A percentile compares a stretch with the other conserved stretches of the same genome.
Evolutionary conservation across 495 filamentous ascomycete species (phyloP).

Genomic region (Penicillium argentinense): DNA sequence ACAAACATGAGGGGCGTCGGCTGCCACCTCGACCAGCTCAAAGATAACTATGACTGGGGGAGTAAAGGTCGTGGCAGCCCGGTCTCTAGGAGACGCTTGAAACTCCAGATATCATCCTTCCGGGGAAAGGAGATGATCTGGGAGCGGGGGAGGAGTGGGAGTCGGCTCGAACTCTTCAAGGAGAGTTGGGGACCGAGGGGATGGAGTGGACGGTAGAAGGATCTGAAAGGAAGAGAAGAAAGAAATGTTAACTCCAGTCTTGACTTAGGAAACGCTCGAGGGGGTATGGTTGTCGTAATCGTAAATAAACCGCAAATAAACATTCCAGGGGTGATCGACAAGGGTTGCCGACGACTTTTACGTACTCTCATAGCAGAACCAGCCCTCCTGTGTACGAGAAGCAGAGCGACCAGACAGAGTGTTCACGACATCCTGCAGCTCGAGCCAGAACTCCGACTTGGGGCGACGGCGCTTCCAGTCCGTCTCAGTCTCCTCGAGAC

Average conservation of each 20-base stretch:
- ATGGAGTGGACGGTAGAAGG: conserved; percentile 18
- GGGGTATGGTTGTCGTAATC: too few relatives aligned
- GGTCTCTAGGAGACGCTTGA: not conserved
- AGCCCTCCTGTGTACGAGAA: conserved; percentile 17
- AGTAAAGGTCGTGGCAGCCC: not conserved
- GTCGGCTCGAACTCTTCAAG: conserved; percentile 16
- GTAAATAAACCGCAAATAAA: not conserved
- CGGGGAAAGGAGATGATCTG: not conserved
- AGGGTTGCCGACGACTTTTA: conserved; percentile 17
- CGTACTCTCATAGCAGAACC: conserved; percentile 38
- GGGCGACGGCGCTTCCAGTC: conserved; percentile 91
- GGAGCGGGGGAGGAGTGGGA: not conserved
- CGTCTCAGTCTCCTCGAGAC: conserved; percentile 79
- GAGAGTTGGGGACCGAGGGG: conserved; percentile 20
- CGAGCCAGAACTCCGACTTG: conserved; percentile 81
- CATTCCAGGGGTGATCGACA: not conserved
- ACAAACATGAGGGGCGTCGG: conserved; percentile 22
- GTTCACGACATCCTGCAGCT: conserved; percentile 78
- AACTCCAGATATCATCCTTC: not conserved
- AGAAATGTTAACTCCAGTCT: conserved; percentile 19
- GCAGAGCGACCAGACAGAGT: conserved; percentile 71
- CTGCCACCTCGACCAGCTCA: not conserved
- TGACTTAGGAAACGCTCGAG: not conserved
- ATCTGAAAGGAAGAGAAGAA: conserved; percentile 13
- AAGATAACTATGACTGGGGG: not conserved